phyloP scores from a whole-genome alignment of 2,329 filamentous ascomycete genomes.

The Lecanicillium sp. region DNA sequence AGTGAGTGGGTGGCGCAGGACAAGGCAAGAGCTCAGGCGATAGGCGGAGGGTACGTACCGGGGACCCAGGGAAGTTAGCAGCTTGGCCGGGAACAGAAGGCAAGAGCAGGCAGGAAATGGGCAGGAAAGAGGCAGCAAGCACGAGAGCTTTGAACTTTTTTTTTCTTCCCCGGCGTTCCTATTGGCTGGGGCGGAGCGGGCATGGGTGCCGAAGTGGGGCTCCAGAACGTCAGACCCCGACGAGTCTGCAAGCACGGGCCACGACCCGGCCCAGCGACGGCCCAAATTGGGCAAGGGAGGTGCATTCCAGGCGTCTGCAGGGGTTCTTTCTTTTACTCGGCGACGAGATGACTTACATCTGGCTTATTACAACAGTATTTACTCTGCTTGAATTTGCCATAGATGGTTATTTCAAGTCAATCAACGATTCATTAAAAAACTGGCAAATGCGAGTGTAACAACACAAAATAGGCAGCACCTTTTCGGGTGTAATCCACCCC shows the following conservation, averaged over 20 bases:
- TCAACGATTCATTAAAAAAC: too few relatives aligned
- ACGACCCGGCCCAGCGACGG: conserved; percentile 8
- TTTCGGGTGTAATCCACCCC: too few relatives aligned
- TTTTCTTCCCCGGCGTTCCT: conserved; percentile 20
- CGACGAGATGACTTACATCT: too few relatives aligned
- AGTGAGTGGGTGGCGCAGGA: not conserved
- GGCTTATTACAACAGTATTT: too few relatives aligned
- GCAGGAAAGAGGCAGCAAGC: conserved; percentile 14
- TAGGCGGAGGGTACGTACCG: not conserved
- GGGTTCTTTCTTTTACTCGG: conserved; percentile 1
- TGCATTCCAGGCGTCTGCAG: conserved; percentile 1
- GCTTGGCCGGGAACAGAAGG: not conserved
- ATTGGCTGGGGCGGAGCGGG: conserved; percentile 23
- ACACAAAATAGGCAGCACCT: too few relatives aligned
- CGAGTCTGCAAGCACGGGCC: conserved; percentile 10
- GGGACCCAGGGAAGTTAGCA: not conserved
- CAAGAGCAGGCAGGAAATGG: not conserved
- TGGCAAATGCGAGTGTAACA: too few relatives aligned
- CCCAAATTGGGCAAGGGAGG: conserved; percentile 7
- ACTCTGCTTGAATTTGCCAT: too few relatives aligned
- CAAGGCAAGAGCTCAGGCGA: conserved; percentile 6
- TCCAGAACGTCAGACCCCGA: conserved; percentile 21
- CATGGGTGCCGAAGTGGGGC: conserved; percentile 25
- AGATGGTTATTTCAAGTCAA: too few relatives aligned
- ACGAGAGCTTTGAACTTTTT: conserved; percentile 29